Evolutionary conservation across 129 eudicot species (phyloP), one percentile per base, ranked within the genome.

Genomic region (Flaveria ramosissima): DNA sequence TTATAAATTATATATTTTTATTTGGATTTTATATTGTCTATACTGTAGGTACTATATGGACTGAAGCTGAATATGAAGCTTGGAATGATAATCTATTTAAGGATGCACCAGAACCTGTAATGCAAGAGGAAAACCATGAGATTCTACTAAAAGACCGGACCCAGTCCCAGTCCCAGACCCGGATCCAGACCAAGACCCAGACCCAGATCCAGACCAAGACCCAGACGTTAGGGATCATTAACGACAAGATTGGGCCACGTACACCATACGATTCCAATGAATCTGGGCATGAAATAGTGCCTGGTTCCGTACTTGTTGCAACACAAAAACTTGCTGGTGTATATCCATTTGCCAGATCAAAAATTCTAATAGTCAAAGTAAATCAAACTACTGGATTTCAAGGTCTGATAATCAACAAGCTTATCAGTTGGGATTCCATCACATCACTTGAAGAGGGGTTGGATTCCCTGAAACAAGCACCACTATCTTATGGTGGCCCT

Each of bases 401-500:
- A 83, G 98, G 97, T 80, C 76, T 93, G 77, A 90, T 93, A 3
- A 50, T 88, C 17, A 93, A 93, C 86, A 93, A 89, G 77, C 89
- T 66, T 77, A 85, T 93, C 51, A 84, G 83, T 75, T 90, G 97
- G 97, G 92, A 93, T 23, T 82, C 90, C 30, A 72, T 93, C 47
- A 76, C 83, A 70, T 74, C 77, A 24, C 84, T 87, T 39, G 90
- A 75, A 59, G 89, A 81, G 61, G 89, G 86, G 27, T 43, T 84
- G 23, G 87, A 90, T 68, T 60, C 84, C 16, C 60, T 93, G 57
- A 85, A 80, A 64, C 79, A 85, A 72, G 96, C 96, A 9, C 97
- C 87, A 19, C 69, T 93, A 19, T 86, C 92, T 50, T 87, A 85
- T 79, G 98, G 98, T 19, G 98, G 98, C 2, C 98, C 98, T 43